Conservation (phyloP, 805 yeast species). For the Schizosaccharomyces lindneri region DNA sequence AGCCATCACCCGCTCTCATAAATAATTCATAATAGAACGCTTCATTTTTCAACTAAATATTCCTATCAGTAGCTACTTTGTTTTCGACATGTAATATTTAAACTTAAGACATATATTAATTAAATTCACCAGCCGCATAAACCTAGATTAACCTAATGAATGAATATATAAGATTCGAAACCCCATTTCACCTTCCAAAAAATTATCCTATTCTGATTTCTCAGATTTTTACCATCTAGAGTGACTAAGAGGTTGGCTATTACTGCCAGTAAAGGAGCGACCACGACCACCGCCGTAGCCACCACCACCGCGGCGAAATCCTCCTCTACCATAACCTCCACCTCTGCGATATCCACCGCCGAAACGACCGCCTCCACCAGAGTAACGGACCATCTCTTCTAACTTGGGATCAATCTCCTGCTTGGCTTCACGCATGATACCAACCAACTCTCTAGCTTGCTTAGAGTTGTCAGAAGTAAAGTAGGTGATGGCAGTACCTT, state of each 20-base stretch:
- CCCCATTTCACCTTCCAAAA: too few relatives aligned
- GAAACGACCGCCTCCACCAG: slow-evolving; percentile 21
- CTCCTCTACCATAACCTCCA: slow-evolving; percentile 8
- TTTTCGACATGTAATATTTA: too few relatives aligned
- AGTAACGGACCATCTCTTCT: slow-evolving; percentile 40
- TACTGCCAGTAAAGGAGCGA: slow-evolving; percentile 2
- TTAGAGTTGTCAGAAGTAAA: slow-evolving; percentile 72
- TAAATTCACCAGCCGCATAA: too few relatives aligned
- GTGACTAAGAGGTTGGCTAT: neutral
- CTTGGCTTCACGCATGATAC: slow-evolving; percentile 84
- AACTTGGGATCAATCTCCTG: slow-evolving; percentile 69
- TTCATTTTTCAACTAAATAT: too few relatives aligned
- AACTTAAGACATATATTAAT: too few relatives aligned
- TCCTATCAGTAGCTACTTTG: too few relatives aligned
- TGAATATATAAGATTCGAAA: too few relatives aligned
- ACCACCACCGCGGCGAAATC: slow-evolving; percentile 4
- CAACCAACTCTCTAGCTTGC: slow-evolving; percentile 72
- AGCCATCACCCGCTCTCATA: too few relatives aligned
- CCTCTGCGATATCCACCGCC: slow-evolving; percentile 22
- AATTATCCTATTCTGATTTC: neutral
- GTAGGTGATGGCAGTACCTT: slow-evolving; percentile 85
- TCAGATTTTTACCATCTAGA: neutral
- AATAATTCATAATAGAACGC: too few relatives aligned
- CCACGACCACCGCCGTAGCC: slow-evolving; percentile 4
- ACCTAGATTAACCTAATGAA: too few relatives aligned